Base-by-base conservation (phyloP, 2,329 filamentous ascomycete species). In the Colletotrichum sp. region DNA sequence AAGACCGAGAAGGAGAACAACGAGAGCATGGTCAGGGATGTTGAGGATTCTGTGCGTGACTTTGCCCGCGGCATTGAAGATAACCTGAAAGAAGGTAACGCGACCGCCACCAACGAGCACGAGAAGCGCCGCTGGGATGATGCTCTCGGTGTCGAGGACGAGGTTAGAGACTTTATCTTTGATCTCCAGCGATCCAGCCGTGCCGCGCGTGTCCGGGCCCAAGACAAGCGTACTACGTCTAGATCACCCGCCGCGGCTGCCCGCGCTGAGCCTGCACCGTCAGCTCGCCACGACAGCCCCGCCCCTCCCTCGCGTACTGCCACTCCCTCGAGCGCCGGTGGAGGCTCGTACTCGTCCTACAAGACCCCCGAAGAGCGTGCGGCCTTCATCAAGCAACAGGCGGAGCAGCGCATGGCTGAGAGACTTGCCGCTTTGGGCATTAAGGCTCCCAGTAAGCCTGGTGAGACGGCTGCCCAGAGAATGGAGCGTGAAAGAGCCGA, bases 121-220 rank as follows among this genome's bases (percentile, higher is more conserved):
- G 97, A 99, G 87, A 93, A 92, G 81, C 93, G 97, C 77, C 92
- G 97, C 77, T 99, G 97, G 97, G 96, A 99, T 80, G 97, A 99
- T 85, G 97, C 93, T 12, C 90, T 99, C 49, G 97, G 97, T 32
- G 97, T 99, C 32, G 97, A 99, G 83, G 96, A 99, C 81, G 96
- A 98, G 81, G 94, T 99, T 77, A 95, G 96, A 81, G 97, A 99
- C 82, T 99, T 99, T 85, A 99, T 99, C 83, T 99, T 97, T 83
- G 97, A 99, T 80, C 88, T 99, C 69, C 96, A 98, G 83, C 93
- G 96, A 77, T 95, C 93, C 77, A 98, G 95, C 83, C 92, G 96
- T 78, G 90, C 95, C 78, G 90, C 95, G 69, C 93, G 93, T 75
- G 86, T 98, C 74, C 89, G 91, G 75, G 86, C 88, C 65, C 92